Evolutionary conservation across 2,329 filamentous ascomycete species (phyloP).

Genomic region (Aspergillus caelatus): DNA sequence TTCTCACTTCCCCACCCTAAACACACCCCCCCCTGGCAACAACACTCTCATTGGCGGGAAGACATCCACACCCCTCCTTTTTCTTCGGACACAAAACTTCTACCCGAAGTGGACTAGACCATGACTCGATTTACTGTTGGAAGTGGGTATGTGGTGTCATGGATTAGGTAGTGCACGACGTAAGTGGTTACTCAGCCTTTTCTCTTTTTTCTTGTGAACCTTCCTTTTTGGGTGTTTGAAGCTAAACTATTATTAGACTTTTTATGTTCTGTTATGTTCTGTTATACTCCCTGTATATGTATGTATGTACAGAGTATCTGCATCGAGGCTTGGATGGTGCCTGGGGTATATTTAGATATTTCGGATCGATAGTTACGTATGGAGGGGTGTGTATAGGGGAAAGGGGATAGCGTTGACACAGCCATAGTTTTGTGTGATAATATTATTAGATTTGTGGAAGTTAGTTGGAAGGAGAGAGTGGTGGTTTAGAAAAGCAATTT

Average conservation of each 20-base stretch:
- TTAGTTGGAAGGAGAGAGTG: background rate
- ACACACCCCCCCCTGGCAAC: background rate
- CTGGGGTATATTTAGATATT: too few relatives aligned
- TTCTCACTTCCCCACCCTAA: background rate
- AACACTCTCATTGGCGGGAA: background rate
- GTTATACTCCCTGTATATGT: too few relatives aligned
- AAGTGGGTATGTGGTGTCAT: slow-evolving; percentile 2
- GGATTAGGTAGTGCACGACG: background rate
- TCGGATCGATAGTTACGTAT: too few relatives aligned
- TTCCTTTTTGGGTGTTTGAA: background rate
- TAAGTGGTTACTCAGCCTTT: background rate
- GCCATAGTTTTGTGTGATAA: too few relatives aligned
- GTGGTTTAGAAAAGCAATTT: background rate
- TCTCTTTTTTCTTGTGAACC: background rate
- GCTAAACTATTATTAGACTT: background rate
- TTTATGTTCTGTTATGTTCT: background rate
- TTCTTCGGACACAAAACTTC: background rate
- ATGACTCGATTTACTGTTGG: background rate
- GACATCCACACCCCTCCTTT: background rate
- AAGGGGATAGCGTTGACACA: too few relatives aligned
- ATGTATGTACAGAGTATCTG: too few relatives aligned
- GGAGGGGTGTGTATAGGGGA: too few relatives aligned
- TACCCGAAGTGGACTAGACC: background rate
- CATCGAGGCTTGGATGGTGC: too few relatives aligned
- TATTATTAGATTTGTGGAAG: too few relatives aligned